Evolutionary conservation across 2,329 filamentous ascomycete genomes (phyloP), one percentile per base, ranked within the genome.

Genomic region (Paraphoma chrysanthemicola): DNA sequence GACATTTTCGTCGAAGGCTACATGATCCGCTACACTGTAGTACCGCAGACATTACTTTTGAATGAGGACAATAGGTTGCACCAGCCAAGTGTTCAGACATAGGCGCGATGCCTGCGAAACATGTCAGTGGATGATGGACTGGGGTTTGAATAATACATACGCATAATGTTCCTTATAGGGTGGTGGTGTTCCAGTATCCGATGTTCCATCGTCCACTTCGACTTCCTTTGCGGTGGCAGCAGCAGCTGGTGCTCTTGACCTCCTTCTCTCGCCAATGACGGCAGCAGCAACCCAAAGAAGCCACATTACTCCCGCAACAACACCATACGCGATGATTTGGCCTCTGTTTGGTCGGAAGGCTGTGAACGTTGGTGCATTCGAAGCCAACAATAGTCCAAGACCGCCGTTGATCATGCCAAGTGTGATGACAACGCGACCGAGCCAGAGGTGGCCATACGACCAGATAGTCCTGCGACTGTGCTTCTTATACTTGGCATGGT

Each of bases 321-420:
- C 58, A 6, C 73, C 67, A 52, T 77, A 77, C 0, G 70, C 71
- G 53, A 73, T 67, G 4, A 70, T 68, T 47, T 74, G 71, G 7
- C 66, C 64, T 7, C 36, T 56, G 30, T 54, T 69, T 4, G 71
- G 70, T 0, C 60, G 60, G 29, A 69, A 70, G 11, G 60, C 68
- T 0, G 69, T 62, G n/a, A 62, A 57, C 2, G 53, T 54, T 6
- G 67, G 67, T 10, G 71, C 70, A 44, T 72, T 63, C 1, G 62
- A 68, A 3, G 72, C 72, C 41, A 74, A 58, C 1, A 72, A 59
- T 51, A 85, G 76, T 0, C 85, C 85, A 0, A 86, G 72, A 0
- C 84, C 84, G 14, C 82, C 85, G 64, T 86, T 86, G 62, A 86
- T 76, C 51, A 85, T 82, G 0, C 81, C 84, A 2, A 86, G 68